Evolutionary conservation across 1,284 basidiomycete species (phyloP).

Genomic region (Cutaneotrichosporon cutaneum): DNA sequence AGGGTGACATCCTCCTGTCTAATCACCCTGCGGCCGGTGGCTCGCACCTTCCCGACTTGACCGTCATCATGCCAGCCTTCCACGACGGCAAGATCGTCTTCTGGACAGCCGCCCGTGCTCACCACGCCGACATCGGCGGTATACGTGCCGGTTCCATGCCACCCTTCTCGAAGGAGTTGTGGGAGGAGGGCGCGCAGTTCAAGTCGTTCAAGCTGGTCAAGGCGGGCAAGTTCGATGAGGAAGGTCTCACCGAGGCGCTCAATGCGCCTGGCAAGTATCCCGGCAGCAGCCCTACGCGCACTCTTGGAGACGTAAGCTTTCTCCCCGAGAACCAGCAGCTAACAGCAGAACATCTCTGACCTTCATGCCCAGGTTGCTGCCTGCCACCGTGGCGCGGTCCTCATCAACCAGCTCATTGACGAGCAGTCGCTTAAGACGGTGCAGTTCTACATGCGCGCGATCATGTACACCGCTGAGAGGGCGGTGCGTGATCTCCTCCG

Average conservation of each 20-base stretch:
- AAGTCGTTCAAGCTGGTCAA: constrained; percentile 58
- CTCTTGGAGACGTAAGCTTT: constrained; percentile 63
- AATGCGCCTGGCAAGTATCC: constrained; percentile 82
- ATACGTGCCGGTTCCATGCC: constrained; percentile 56
- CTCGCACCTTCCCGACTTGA: constrained; percentile 57
- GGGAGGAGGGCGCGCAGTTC: constrained; percentile 55
- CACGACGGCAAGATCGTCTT: constrained; percentile 45
- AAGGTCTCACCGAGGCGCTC: constrained; percentile 76
- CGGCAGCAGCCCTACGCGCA: constrained; percentile 79
- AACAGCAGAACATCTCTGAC: constrained; percentile 38
- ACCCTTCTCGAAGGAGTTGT: constrained; percentile 53
- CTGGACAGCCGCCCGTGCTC: constrained; percentile 48
- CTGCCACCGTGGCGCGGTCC: constrained; percentile 41
- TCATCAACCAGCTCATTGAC: constrained; percentile 41
- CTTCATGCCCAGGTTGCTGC: constrained; percentile 47
- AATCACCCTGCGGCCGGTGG: constrained; percentile 58
- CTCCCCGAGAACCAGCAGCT: constrained; percentile 44
- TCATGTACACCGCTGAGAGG: constrained; percentile 83
- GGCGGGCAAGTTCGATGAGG: constrained; percentile 49
- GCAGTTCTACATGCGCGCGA: constrained; percentile 74
- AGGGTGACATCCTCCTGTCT: constrained; percentile 56
- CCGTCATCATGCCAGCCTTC: constrained; percentile 49
- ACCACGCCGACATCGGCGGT: constrained; percentile 54
- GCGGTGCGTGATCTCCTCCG: constrained; percentile 80
- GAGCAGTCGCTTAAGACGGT: constrained; percentile 57